Percentiles rank a stretch among this genome's conserved stretches.
Conservation (phyloP, 1,139 yeast genomes). For the Protomyces macrosporus region DNA sequence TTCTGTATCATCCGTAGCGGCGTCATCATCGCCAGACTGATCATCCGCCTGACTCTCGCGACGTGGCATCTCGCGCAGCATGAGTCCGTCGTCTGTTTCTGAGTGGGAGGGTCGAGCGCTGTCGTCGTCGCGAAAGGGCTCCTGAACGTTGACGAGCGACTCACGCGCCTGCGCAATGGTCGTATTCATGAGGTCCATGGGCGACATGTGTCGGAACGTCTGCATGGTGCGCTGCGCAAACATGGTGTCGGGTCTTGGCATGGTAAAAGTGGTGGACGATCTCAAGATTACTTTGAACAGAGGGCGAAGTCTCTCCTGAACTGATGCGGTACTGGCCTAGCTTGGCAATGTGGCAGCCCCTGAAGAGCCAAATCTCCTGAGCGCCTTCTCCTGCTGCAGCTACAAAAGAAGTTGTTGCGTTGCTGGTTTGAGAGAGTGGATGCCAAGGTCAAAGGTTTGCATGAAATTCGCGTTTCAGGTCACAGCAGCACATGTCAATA, state of each 20-base stretch:
- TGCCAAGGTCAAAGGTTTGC: too few relatives aligned
- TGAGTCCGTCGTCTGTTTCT: not conserved
- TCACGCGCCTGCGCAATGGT: conserved; percentile 8
- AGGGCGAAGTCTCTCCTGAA: too few relatives aligned
- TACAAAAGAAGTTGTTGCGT: too few relatives aligned
- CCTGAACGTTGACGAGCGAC: not conserved
- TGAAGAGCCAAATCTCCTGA: too few relatives aligned
- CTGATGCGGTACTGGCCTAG: too few relatives aligned
- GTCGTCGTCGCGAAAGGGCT: not conserved
- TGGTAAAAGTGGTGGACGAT: not conserved
- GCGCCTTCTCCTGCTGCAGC: too few relatives aligned
- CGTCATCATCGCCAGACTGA: not conserved
- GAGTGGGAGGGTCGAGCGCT: not conserved
- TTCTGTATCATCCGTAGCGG: not conserved
- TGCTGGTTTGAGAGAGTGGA: too few relatives aligned
- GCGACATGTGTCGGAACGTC: not conserved
- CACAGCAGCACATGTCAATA: too few relatives aligned
- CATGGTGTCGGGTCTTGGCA: not conserved
- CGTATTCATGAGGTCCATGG: conserved; percentile 14
- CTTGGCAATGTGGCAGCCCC: too few relatives aligned
- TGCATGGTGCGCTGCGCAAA: not conserved
- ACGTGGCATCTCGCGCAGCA: not conserved
- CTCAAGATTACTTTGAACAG: not conserved
- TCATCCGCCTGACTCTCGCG: not conserved
- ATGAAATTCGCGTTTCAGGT: too few relatives aligned